phyloP scores from a whole-genome alignment of 2,329 filamentous ascomycete species.

The Paraphoma sp. region DNA sequence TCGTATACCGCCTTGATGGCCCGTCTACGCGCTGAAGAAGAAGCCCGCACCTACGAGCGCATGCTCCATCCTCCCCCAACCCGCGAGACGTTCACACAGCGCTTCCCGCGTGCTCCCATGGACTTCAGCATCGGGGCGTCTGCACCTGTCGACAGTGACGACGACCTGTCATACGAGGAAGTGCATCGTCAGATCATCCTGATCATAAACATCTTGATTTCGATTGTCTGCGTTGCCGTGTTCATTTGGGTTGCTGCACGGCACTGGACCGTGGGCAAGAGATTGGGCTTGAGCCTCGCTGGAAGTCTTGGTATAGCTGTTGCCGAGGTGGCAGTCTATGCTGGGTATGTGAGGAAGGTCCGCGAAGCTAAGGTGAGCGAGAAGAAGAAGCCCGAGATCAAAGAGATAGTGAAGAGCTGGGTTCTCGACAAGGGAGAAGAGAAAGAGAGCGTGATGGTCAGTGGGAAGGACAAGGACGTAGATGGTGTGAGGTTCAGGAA shows the following conservation, averaged over 20 bases:
- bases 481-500: slow-evolving; percentile 51
- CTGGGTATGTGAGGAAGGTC: slow-evolving; percentile 75
- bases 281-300: slow-evolving; percentile 74
- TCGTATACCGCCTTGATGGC: slow-evolving; percentile 91
- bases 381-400: slow-evolving; percentile 67
- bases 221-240: slow-evolving; percentile 78
- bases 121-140: slow-evolving; percentile 55
- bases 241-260: slow-evolving; percentile 80
- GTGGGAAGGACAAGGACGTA: slow-evolving; percentile 30
- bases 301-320: slow-evolving; percentile 74
- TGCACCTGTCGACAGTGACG: slow-evolving; percentile 55
- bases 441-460: slow-evolving; percentile 12
- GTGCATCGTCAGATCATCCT: slow-evolving; percentile 82
- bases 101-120: slow-evolving; percentile 59
- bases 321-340: slow-evolving; percentile 80
- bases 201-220: slow-evolving; percentile 89
- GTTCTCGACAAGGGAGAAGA: slow-evolving; percentile 52
- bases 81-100: slow-evolving; percentile 65
- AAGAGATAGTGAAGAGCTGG: slow-evolving; percentile 76
- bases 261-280: slow-evolving; percentile 75
- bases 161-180: slow-evolving; percentile 73
- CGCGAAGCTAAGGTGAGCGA: slow-evolving; percentile 71
- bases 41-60: slow-evolving; percentile 80
- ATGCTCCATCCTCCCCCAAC: slow-evolving; percentile 71
- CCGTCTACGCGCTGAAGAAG: slow-evolving; percentile 80